Evolutionary conservation across 768 basidiomycete species (phyloP), one percentile per base, ranked within the genome.

Genomic region (Wakefieldia striispora): DNA sequence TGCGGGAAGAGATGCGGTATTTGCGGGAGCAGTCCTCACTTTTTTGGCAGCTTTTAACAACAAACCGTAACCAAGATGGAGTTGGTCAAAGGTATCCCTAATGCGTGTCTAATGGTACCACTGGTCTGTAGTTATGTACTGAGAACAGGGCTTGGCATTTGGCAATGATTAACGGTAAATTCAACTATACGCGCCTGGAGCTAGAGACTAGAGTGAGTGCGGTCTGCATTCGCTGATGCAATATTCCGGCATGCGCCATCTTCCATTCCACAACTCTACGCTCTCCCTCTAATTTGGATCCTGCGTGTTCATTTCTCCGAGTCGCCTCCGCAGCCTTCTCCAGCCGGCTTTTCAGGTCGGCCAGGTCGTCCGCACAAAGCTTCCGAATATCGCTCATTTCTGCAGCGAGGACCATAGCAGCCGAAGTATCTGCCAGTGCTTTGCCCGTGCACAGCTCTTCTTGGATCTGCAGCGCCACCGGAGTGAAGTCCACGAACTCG

Each of bases 391-490:
- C 72, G 43, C 69, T 70, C 51, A 69, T 66, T 0, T 78, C 60
- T 38, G 78, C 77, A 4, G 20, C 68, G 64, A 49, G 70, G 67
- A 7, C 80, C 61, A 52, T 78, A 75, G 27, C 58, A 62, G 79
- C 80, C 1, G 64, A 60, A 0, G 80, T 80, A 41, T 80, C 64
- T 2, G 68, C 59, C 19, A 81, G 68, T 24, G 71, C 66, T 40
- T 72, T 71, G 3, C 69, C 60, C 35, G 69, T 62, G 26, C 69
- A 70, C 1, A 81, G 63, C 51, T 82, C 79, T 9, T 63, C 56
- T 54, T 81, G 79, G 35, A 82, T 76, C 34, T 68, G 70, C 9
- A 80, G 63, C 3, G 70, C 58, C 2, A 68, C 39, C 0, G 77
- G 68, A 12, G 51, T 47, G 11, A 71, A 72, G 23, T 56, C 51